Base-by-base conservation (phyloP, 164 flowering plant genomes). In the Echeveria elegans region DNA sequence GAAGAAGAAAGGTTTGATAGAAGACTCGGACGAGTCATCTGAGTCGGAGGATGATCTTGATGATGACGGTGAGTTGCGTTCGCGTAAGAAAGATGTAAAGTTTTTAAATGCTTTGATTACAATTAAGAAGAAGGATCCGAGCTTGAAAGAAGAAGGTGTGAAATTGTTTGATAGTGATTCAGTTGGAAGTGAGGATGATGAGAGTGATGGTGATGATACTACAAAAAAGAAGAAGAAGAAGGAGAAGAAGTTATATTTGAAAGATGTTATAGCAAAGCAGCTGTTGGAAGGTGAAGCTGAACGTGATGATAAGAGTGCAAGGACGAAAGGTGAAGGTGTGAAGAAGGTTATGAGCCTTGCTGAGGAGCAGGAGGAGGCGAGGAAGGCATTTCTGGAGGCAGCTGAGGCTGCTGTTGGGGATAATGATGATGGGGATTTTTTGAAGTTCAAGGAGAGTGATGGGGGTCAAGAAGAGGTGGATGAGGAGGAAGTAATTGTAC, bases 231-330 rank as follows among this genome's bases (percentile, higher is more conserved):
- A 64, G 65, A 69, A 67, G 64, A 69, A 73, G 66, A 76, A 77
- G 43, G 67, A 79, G 77, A 84, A 80, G 66, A 77, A 84, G 0
- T 69, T 79, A 83, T 86, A 82, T 78, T 80, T 90, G 84, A 93
- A 93, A 68, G 97, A 93, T 78, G 94, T 88, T 26, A 69, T 74
- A 1, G 87, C 96, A 0, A 77, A 78, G 75, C 90, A 87, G 1
- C 76, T 89, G 77, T 72, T 93, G 5, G 94, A 87, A 73, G 79
- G 82, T 14, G 98, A 90, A 2, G 77, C 92, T 0, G 94, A 85
- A 19, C 72, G 80, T 21, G 78, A 69, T 1, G 89, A 83, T 0
- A 71, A 70, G 19, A 72, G 71, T 3, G 76, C 53, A 2, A 66
- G 68, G 37, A 68, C 58, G 45, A 16, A 12, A 23, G 66, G 32